Percentiles rank a stretch among this genome's conserved stretches.
Conservation (phyloP, 2,329 filamentous ascomycete species). For the Colletotrichum sp. region DNA sequence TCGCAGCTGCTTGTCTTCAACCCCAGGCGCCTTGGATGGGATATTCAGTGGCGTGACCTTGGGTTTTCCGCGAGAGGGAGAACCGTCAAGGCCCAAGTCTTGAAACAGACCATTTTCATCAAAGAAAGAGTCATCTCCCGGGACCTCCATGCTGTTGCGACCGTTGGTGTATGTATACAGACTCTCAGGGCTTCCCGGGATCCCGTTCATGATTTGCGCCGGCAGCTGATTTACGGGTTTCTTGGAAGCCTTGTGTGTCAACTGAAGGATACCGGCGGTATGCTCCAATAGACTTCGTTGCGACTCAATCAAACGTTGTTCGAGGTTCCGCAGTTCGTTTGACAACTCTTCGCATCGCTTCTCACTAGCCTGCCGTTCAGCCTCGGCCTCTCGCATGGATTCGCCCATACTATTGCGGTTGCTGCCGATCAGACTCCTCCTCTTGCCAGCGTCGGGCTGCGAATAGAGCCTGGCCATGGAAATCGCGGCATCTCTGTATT, state of each 20-base stretch:
- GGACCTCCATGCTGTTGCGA: conserved; percentile 61
- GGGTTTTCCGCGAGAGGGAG: conserved; percentile 33
- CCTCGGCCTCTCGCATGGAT: conserved; percentile 67
- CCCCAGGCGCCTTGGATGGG: conserved; percentile 62
- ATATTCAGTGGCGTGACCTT: conserved; percentile 58
- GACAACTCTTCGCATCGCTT: conserved; percentile 87
- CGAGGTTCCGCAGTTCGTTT: conserved; percentile 78
- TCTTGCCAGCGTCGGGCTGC: conserved; percentile 54
- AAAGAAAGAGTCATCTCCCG: conserved; percentile 67
- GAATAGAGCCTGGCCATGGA: conserved; percentile 84
- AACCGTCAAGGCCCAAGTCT: conserved; percentile 52
- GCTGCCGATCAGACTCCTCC: conserved; percentile 50
- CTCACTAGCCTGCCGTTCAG: conserved; percentile 75
- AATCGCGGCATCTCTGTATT: conserved; percentile 90
- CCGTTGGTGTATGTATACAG: conserved; percentile 72
- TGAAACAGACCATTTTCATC: conserved; percentile 82
- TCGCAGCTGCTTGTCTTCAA: conserved; percentile 55
- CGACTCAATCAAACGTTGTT: conserved; percentile 76
- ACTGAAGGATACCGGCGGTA: conserved; percentile 88
- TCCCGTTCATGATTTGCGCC: conserved; percentile 52
- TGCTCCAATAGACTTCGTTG: conserved; percentile 83
- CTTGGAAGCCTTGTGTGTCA: conserved; percentile 82
- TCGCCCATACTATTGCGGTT: conserved; percentile 54
- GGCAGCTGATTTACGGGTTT: conserved; percentile 42
- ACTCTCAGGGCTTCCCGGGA: conserved; percentile 79